Conservation (phyloP, 768 basidiomycete genomes). For the Tulasnella sp. region DNA sequence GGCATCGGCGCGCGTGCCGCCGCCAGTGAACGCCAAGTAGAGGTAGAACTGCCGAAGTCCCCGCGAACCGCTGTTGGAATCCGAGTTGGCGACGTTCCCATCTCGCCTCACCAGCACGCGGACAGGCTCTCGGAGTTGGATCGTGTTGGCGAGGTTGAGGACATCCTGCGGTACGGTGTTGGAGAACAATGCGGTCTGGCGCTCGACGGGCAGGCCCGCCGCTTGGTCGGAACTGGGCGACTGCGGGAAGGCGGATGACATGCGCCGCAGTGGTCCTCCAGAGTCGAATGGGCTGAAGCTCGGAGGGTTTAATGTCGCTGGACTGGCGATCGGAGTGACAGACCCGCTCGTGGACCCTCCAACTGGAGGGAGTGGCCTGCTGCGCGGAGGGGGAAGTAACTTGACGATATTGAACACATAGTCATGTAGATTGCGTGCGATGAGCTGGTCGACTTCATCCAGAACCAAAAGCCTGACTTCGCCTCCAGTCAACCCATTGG, state of each 20-base stretch:
- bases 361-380: slow-evolving; percentile 39
- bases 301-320: neutral
- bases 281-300: slow-evolving; percentile 23
- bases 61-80: slow-evolving; percentile 52
- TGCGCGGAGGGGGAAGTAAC: slow-evolving; percentile 76
- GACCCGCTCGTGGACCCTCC: slow-evolving; percentile 21
- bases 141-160: slow-evolving; percentile 82
- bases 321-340: slow-evolving; percentile 20
- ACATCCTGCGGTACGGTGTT: slow-evolving; percentile 98
- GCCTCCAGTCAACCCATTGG: slow-evolving; percentile 41
- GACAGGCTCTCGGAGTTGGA: slow-evolving; percentile 91
- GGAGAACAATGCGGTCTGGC: slow-evolving; percentile 90
- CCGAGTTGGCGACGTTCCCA: slow-evolving; percentile 53
- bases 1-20: slow-evolving; percentile 34
- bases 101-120: slow-evolving; percentile 93
- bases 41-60: slow-evolving; percentile 92
- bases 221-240: neutral
- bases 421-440: slow-evolving; percentile 92
- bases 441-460: slow-evolving; percentile 96
- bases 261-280: slow-evolving; percentile 24
- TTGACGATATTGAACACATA: slow-evolving; percentile 90
- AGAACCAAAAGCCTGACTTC: slow-evolving; percentile 90
- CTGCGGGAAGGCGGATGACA: slow-evolving; percentile 27
- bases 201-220: slow-evolving; percentile 41
- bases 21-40: slow-evolving; percentile 88